Conservation (phyloP, 305 asterid genomes). For the Coffea humblotiana region DNA sequence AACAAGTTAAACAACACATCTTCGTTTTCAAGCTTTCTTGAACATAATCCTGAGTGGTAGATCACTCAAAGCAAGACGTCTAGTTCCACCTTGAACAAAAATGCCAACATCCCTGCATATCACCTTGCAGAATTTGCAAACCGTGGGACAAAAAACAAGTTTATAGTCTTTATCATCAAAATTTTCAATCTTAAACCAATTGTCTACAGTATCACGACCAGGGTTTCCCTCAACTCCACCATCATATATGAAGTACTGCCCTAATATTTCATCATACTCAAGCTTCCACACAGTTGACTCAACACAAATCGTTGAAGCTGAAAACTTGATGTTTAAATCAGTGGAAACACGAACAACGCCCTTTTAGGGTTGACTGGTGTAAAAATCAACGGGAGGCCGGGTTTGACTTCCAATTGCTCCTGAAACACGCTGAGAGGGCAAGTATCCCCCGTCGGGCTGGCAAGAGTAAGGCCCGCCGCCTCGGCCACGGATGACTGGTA, state of each 20-base stretch:
- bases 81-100: background rate
- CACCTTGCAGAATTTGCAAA: background rate
- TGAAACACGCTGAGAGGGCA: background rate
- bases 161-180: background rate
- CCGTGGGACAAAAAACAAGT: background rate
- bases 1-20: too few species aligned
- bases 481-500: too few species aligned
- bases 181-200: background rate
- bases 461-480: too few species aligned
- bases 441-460: background rate
- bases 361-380: background rate
- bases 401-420: background rate
- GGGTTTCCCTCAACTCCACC: background rate
- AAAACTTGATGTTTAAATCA: background rate
- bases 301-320: background rate
- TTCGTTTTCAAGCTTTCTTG: background rate
- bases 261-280: background rate
- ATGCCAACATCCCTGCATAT: background rate
- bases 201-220: background rate
- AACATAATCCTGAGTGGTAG: background rate
- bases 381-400: background rate
- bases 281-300: background rate
- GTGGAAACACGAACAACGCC: background rate
- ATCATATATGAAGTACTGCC: background rate
- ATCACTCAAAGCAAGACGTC: background rate